Evolutionary conservation across 441 rosid genomes (phyloP).

Genomic region (Mallotus japonicus): DNA sequence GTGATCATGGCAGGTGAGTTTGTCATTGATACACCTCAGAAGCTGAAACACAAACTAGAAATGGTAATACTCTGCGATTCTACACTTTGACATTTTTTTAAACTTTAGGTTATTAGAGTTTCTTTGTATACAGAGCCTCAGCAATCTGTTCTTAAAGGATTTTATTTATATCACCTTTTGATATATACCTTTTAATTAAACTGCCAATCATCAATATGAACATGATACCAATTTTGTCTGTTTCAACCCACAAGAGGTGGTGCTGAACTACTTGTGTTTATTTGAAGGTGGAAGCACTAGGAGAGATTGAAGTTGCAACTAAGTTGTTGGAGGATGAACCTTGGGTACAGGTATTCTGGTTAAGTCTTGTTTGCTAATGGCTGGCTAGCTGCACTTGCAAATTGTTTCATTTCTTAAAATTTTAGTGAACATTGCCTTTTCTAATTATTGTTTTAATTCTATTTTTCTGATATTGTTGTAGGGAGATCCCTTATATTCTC

Average conservation of each 20-base stretch:
- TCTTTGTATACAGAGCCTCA: constrained; percentile 1
- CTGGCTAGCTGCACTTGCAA: background rate
- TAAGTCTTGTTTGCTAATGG: constrained; percentile 7
- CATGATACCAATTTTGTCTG: constrained; percentile 17
- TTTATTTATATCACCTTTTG: constrained; percentile 7
- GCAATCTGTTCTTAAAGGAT: constrained; percentile 1
- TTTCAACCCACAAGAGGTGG: constrained; percentile 16
- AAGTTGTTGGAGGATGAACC: constrained; percentile 61
- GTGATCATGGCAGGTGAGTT: constrained; percentile 68
- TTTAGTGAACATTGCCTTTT: background rate
- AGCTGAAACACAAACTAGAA: constrained; percentile 79
- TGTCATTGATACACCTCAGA: constrained; percentile 80
- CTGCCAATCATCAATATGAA: background rate
- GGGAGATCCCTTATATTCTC: constrained; percentile 76
- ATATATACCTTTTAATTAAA: background rate
- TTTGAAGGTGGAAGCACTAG: constrained; percentile 81
- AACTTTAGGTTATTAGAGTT: background rate
- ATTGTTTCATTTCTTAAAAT: background rate
- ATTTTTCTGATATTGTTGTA: constrained; percentile 27
- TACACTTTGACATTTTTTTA: constrained; percentile 18
- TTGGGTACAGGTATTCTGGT: constrained; percentile 45
- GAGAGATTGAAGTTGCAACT: constrained; percentile 82
- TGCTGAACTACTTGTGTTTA: constrained; percentile 30
- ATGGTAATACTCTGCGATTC: constrained; percentile 48
- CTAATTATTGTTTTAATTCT: constrained; percentile 8